Conservation (phyloP, 352 stramenopile species). For the Pythium apleroticum region DNA sequence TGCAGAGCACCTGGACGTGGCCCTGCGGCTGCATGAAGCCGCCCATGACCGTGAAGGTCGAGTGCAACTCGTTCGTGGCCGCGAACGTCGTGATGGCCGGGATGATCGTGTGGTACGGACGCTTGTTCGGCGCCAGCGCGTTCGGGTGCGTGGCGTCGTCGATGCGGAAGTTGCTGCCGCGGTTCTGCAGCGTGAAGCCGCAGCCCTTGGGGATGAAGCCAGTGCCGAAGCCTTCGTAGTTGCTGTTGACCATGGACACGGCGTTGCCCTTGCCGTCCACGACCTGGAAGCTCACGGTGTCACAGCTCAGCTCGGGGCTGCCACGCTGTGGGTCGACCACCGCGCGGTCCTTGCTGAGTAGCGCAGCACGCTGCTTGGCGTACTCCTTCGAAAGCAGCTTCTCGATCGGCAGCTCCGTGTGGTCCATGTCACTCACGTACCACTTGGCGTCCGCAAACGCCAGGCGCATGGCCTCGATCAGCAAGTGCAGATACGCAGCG, state of each 20-base stretch:
- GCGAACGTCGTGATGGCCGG: constrained; percentile 91
- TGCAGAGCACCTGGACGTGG: constrained; percentile 93
- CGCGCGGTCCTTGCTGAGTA: constrained; percentile 45
- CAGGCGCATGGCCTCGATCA: constrained; percentile 92
- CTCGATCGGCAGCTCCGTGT: constrained; percentile 55
- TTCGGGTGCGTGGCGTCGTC: constrained; percentile 90
- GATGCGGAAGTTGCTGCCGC: constrained; percentile 93
- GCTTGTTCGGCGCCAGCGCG: constrained; percentile 86
- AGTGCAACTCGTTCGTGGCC: constrained; percentile 87
- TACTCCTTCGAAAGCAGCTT: constrained; percentile 83
- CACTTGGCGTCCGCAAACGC: constrained; percentile 92
- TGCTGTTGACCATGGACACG: constrained; percentile 98
- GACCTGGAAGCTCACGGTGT: constrained; percentile 97
- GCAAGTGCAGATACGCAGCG: constrained; percentile 83
- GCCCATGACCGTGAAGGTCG: constrained; percentile 90
- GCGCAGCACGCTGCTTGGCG: constrained; percentile 46
- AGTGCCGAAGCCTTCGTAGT: constrained; percentile 97
- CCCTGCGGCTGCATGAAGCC: constrained; percentile 97
- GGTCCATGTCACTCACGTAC: constrained; percentile 82
- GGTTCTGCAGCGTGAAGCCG: constrained; percentile 97
- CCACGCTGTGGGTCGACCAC: constrained; percentile 57
- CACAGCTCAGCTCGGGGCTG: constrained; percentile 66
- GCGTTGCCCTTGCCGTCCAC: constrained; percentile 94
- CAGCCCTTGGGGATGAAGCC: constrained; percentile 91
- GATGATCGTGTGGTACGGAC: constrained; percentile 99